Conservation (phyloP, 768 basidiomycete genomes). For the Austroboletus eburneus region DNA sequence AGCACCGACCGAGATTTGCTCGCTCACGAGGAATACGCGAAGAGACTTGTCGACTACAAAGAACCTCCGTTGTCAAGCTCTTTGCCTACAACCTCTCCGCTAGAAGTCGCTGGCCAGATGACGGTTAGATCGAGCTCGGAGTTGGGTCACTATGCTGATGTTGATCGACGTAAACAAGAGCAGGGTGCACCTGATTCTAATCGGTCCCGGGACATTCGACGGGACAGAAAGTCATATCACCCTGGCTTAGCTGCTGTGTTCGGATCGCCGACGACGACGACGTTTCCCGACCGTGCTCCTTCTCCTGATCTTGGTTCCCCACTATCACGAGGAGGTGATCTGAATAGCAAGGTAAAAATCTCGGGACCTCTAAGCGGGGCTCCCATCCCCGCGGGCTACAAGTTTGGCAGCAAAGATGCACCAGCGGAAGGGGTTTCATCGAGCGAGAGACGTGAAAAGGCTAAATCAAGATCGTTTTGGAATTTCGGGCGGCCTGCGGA, state of each 20-base stretch:
- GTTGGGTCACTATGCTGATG: slow-evolving; percentile 74
- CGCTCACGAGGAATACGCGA: slow-evolving; percentile 27
- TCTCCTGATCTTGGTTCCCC: slow-evolving; percentile 50
- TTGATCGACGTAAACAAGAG: slow-evolving; percentile 42
- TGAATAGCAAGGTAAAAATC: slow-evolving; percentile 72
- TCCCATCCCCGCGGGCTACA: slow-evolving; percentile 84
- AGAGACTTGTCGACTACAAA: slow-evolving; percentile 43
- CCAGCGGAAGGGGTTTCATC: slow-evolving; percentile 37
- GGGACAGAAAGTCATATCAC: slow-evolving; percentile 60
- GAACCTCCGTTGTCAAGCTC: slow-evolving; percentile 63
- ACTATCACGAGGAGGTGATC: slow-evolving; percentile 49
- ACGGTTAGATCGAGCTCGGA: slow-evolving; percentile 69
- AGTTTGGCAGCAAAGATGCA: slow-evolving; percentile 79
- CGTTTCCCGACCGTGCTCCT: slow-evolving; percentile 35
- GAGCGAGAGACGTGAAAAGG: slow-evolving; percentile 82
- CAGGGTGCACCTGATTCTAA: slow-evolving; percentile 53
- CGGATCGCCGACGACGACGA: slow-evolving; percentile 40
- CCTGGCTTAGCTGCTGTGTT: slow-evolving; percentile 49
- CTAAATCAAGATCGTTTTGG: slow-evolving; percentile 93
- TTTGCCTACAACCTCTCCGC: slow-evolving; percentile 46
- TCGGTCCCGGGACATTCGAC: slow-evolving; percentile 45
- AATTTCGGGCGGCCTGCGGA: slow-evolving; percentile 71
- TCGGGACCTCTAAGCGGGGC: slow-evolving; percentile 83
- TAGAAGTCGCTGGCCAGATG: slow-evolving; percentile 32
- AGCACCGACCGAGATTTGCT: slow-evolving; percentile 27